Evolutionary conservation across 495 filamentous ascomycete species (phyloP).

Genomic region (Hapsidospora chrysogenum): DNA sequence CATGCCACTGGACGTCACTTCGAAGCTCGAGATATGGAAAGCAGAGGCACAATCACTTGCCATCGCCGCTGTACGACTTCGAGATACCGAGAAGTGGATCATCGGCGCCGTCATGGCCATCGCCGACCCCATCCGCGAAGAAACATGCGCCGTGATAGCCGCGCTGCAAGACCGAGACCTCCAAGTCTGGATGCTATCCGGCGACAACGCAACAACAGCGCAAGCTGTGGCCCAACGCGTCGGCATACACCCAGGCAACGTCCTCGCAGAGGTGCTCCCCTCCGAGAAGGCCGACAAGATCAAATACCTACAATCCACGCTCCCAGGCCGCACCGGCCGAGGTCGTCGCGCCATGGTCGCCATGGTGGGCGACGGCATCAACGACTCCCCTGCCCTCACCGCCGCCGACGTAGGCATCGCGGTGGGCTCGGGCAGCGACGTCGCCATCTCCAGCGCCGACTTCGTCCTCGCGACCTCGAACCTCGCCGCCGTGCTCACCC

Average conservation of each 20-base stretch:
- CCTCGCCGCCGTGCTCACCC: conserved; percentile 49
- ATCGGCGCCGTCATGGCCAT: conserved; percentile 37
- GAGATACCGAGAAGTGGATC: conserved; percentile 9
- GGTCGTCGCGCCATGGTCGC: conserved; percentile 22
- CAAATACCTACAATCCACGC: conserved; percentile 50
- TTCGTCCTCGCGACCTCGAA: conserved; percentile 74
- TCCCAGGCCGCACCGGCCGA: conserved; percentile 17
- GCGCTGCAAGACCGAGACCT: conserved; percentile 50
- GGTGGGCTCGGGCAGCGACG: conserved; percentile 68
- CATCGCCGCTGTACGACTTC: conserved; percentile 36
- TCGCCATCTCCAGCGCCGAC: conserved; percentile 64
- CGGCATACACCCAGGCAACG: conserved; percentile 54
- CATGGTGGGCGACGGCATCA: conserved; percentile 73
- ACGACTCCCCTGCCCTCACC: conserved; percentile 71
- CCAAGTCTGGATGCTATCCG: conserved; percentile 82
- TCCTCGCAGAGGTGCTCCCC: conserved; percentile 80
- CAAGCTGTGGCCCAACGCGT: conserved; percentile 58
- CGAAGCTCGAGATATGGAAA: conserved; percentile 47
- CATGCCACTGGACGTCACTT: conserved; percentile 15
- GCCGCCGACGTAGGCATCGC: conserved; percentile 72
- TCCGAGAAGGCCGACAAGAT: conserved; percentile 78
- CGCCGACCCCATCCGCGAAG: conserved; percentile 64
- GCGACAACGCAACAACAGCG: conserved; percentile 64
- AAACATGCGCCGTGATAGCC: conserved; percentile 47
- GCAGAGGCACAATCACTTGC: conserved; percentile 55